Base-by-base conservation (phyloP, 2,329 filamentous ascomycete species). In the Fusarium goolgardi region DNA sequence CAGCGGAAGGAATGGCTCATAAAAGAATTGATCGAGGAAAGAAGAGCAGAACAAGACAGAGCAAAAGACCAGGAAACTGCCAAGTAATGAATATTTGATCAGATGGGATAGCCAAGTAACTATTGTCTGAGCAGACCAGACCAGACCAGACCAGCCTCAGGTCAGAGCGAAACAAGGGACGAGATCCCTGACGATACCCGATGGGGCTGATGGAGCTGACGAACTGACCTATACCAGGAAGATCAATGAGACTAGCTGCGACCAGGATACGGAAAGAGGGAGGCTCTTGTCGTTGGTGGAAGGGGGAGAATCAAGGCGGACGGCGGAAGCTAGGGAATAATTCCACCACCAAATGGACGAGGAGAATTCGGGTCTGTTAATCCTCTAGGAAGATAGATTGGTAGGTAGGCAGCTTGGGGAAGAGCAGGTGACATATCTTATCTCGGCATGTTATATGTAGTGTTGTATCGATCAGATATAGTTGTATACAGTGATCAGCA, bases 1-100 rank as follows among this genome's bases (percentile, higher is more conserved):
- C 45, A 57, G 59, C 52, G 46, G 54, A 37, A 47, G 57, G 18
- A 40, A 27, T 20, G 45, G 41, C 37, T 35, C 59, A 50, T 37
- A 55, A 58, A 34, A 60, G 23, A 60, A 45, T 40, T 27, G 21
- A 51, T 61, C 34, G 40, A 61, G 45, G 49, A 52, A 63, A 46
- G 58, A 32, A 45, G 67, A 55, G 59, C 51, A 49, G 35, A 59
- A 47, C 55, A 63, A 62, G 58, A 60, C 59, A 71, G 62, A 40
- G 15, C 18, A 51, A 39, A 51, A 51, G 47, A 51, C 15, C n/a
- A 39, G 31, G 11, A 71, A 56, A 55, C 63, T 62, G 67, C 69
- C 65, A 74, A 74, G 69, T 55, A 63, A 72, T 67, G 62, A 68
- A 61, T 74, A 74, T 74, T 74, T 73, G 72, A 63, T 67, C 59